Evolutionary conservation across 257 asterid species (phyloP), one percentile per base, ranked within the genome.

Genomic region (Catharanthus roseus): DNA sequence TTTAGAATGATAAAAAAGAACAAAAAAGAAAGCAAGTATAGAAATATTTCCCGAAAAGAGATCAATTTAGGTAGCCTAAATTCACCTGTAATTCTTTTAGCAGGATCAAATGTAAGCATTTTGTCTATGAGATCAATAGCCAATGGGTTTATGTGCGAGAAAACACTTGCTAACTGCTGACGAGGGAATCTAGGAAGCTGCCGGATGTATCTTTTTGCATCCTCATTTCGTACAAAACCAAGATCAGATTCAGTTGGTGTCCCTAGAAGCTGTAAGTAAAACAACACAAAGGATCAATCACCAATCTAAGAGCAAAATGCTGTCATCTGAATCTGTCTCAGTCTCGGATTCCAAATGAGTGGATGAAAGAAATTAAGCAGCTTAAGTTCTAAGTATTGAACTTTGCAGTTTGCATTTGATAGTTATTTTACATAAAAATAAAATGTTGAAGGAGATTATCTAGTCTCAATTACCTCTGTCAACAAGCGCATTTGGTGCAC

Each of bases 401-500:
- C n/a, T n/a, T n/a, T n/a, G n/a, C n/a, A n/a, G n/a, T n/a, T n/a
- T n/a, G n/a, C n/a, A n/a, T n/a, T n/a, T n/a, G n/a, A n/a, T n/a
- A n/a, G n/a, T n/a, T n/a, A n/a, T n/a, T n/a, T n/a, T n/a, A n/a
- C n/a, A n/a, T n/a, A n/a, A n/a, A n/a, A n/a, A n/a, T n/a, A n/a
- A n/a, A n/a, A n/a, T n/a, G n/a, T n/a, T n/a, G n/a, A n/a, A n/a
- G n/a, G n/a, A n/a, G n/a, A n/a, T n/a, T 69, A n/a, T 13, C 12
- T 7, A 26, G 76, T 85, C 84, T 24, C 10, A 42, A 24, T 67
- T 79, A 86, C 91, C 89, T 91, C 96, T 5, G 85, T 91, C 80
- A 95, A 54, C 71, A 95, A 74, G 82, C 87, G 93, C 93, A 95
- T 85, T 71, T 95, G 99, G 81, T 95, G 92, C n/a, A 95, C 98